These are phyloP conservation scores for Rhinocladiella similis DNA, from an alignment of 2,329 filamentous ascomycete genomes.

Conservation along the genomic window DNA sequence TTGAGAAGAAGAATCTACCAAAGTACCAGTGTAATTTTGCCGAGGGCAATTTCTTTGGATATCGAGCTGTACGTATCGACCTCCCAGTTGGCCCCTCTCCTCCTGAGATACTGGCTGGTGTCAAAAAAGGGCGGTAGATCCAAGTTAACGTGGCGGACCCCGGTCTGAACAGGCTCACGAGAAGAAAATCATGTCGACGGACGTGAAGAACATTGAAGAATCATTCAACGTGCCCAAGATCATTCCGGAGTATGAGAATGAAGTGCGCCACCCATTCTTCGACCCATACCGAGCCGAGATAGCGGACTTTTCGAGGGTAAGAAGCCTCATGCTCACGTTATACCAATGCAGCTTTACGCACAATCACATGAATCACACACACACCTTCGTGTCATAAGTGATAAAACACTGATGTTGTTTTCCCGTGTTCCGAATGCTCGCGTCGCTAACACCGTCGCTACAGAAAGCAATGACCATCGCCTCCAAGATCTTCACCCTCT, in stretches of 20 bases:
- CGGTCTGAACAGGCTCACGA: neutral
- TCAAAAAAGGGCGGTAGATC: neutral
- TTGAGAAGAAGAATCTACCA: constrained; percentile 54
- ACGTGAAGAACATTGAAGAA: constrained; percentile 57
- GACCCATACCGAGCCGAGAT: constrained; percentile 54
- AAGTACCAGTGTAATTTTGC: constrained; percentile 55
- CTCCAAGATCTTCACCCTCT: constrained; percentile 50
- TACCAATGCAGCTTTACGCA: neutral
- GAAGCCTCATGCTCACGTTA: too few species aligned
- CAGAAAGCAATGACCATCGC: constrained; percentile 7
- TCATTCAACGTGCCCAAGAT: constrained; percentile 64
- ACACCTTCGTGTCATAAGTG: too few species aligned
- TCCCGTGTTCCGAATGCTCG: too few species aligned
- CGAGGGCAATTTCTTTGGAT: constrained; percentile 59
- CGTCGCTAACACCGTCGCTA: too few species aligned
- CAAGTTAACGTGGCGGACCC: neutral
- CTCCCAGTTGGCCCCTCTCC: neutral
- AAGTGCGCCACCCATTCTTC: constrained; percentile 50
- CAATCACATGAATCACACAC: neutral
- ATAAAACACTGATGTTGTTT: too few species aligned
- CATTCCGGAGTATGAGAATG: constrained; percentile 43
- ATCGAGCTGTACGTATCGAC: constrained; percentile 48
- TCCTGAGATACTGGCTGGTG: too few species aligned
- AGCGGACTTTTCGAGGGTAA: constrained; percentile 50
- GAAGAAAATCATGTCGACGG: constrained; percentile 35